Evolutionary conservation across 495 filamentous ascomycete genomes (phyloP).

Genomic region (Clavariopsis aquatica): DNA sequence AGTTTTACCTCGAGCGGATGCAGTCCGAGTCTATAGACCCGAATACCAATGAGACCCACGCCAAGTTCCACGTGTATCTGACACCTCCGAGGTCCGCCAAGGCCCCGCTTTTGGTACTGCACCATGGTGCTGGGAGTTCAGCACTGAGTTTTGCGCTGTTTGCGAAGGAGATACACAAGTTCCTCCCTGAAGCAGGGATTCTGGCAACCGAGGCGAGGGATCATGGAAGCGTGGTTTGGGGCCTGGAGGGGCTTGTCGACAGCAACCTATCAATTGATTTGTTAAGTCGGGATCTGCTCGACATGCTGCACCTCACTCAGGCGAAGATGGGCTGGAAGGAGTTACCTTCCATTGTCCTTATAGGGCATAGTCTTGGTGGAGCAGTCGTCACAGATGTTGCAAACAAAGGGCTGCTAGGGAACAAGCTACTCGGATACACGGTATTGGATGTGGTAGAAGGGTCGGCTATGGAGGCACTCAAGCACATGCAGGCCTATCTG

Average conservation of each 20-base stretch:
- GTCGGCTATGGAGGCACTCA: conserved; percentile 85
- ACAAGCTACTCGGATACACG: conserved; percentile 75
- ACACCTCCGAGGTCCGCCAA: conserved; percentile 60
- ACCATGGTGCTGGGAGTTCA: conserved; percentile 89
- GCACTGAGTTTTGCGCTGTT: conserved; percentile 85
- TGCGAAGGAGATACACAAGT: conserved; percentile 71
- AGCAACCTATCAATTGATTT: conserved; percentile 51
- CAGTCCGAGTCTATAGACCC: conserved; percentile 30
- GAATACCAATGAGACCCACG: conserved; percentile 43
- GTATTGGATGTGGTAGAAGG: conserved; percentile 96
- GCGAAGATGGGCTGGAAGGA: conserved; percentile 66
- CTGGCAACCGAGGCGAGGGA: conserved; percentile 82
- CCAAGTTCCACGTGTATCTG: conserved; percentile 83
- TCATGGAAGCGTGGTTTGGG: conserved; percentile 70
- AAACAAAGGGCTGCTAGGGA: conserved; percentile 62
- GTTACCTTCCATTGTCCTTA: conserved; percentile 73
- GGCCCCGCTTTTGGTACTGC: conserved; percentile 81
- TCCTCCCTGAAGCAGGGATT: conserved; percentile 77
- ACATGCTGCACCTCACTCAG: conserved; percentile 66
- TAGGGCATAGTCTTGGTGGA: conserved; percentile 96
- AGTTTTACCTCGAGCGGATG: conserved; percentile 70
- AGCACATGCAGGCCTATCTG: conserved; percentile 91
- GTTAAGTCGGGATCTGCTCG: conserved; percentile 70
- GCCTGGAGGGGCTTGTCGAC: conserved; percentile 43
- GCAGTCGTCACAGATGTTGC: conserved; percentile 89